phyloP scores from a whole-genome alignment of 2,329 filamentous ascomycete species.

The Cryphonectria japonica region DNA sequence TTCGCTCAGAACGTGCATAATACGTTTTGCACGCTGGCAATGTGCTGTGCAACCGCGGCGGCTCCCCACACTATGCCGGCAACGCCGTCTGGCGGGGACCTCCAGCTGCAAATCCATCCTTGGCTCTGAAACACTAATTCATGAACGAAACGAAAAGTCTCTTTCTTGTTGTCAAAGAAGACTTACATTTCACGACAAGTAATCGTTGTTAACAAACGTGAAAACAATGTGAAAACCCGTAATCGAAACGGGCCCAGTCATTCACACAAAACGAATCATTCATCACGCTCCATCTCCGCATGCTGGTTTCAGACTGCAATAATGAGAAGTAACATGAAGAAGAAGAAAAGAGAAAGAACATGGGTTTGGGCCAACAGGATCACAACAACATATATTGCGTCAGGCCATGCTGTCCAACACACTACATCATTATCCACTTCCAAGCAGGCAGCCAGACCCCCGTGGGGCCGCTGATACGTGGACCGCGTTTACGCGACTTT shows the following conservation, averaged over 20 bases:
- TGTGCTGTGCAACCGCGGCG: neutral
- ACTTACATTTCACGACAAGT: neutral
- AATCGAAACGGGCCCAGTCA: neutral
- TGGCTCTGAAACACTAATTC: neutral
- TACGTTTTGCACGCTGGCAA: neutral
- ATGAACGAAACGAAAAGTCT: neutral
- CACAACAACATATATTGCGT: conserved; percentile 4
- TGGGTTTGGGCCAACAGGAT: neutral
- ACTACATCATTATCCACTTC: neutral
- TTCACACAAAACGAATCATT: neutral
- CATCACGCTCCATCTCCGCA: neutral
- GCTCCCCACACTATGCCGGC: conserved; percentile 1
- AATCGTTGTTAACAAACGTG: neutral
- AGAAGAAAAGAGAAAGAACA: neutral
- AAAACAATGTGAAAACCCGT: neutral
- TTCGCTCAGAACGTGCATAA: neutral
- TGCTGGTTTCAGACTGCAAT: neutral
- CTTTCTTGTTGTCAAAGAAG: neutral
- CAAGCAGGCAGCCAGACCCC: neutral
- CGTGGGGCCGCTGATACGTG: conserved; percentile 19
- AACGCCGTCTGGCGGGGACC: neutral
- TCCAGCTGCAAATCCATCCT: neutral
- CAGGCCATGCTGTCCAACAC: neutral
- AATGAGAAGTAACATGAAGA: too few species aligned
- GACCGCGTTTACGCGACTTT: conserved; percentile 21